Conservation (phyloP, 495 filamentous ascomycete genomes). For the Aspergillus saccharolyticus region DNA sequence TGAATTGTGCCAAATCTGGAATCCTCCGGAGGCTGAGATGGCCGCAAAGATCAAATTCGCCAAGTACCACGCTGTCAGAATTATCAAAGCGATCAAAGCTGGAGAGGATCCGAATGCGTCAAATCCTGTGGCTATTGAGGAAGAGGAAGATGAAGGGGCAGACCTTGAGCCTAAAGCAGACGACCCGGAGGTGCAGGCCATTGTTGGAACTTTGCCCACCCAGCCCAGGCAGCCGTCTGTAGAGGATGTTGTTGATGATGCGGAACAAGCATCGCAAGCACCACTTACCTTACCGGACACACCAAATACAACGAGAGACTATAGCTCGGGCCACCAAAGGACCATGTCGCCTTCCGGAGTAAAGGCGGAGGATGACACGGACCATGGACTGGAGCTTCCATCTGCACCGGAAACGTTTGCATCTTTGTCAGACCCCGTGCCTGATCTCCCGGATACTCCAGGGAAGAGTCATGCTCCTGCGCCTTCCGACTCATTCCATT, state of each 20-base stretch:
- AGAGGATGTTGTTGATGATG: conserved; percentile 47
- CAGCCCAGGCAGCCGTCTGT: conserved; percentile 54
- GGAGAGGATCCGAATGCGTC: conserved; percentile 89
- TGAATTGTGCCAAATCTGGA: conserved; percentile 82
- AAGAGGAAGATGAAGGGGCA: conserved; percentile 21
- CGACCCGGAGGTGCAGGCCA: conserved; percentile 45
- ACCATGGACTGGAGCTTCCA: conserved; percentile 31
- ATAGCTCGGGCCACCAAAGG: conserved; percentile 23
- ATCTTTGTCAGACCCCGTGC: conserved; percentile 19
- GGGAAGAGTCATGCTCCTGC: conserved; percentile 14
- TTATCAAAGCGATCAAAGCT: conserved; percentile 83
- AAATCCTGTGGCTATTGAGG: conserved; percentile 61
- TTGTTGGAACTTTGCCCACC: conserved; percentile 33
- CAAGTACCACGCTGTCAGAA: conserved; percentile 91
- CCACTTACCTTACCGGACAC: conserved; percentile 36
- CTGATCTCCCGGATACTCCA: conserved; percentile 40
- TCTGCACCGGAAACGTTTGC: conserved; percentile 35
- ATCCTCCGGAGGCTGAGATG: conserved; percentile 65
- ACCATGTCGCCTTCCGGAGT: conserved; percentile 18
- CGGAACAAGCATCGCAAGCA: conserved; percentile 47
- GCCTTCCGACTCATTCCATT: conserved; percentile 35
- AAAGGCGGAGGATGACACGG: conserved; percentile 17
- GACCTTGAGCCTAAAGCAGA: conserved; percentile 4
- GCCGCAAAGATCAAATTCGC: conserved; percentile 88
- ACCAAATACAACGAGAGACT: conserved; percentile 25